Evolutionary conservation across 2,329 filamentous ascomycete genomes (phyloP), one percentile per base, ranked within the genome.

Genomic region (Cyclaneusma minus): DNA sequence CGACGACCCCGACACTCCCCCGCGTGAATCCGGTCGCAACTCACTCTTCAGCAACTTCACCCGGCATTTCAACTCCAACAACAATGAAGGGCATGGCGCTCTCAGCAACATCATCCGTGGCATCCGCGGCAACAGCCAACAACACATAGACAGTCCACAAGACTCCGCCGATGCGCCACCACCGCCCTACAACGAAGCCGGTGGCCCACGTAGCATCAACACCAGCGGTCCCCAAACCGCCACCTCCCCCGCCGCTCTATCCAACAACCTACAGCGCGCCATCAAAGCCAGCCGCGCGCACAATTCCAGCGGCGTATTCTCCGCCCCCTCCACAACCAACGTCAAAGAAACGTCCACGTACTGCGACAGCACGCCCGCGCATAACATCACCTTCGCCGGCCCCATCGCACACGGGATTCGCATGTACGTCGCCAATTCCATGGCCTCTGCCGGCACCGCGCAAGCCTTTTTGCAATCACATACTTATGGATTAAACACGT

Each of bases 291-390:
- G 80, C 13, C 70, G 83, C 19, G 62, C 83, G 1, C 75, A 85
- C 48, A 76, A 80, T 35, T 82, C 80, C 2, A 64, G 69, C 10
- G 57, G 60, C 7, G 53, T 93, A n/a, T 87, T 81, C 52, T 71
- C 68, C 3, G 68, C 70, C 13, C 82, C 82, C 0, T 57, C 68
- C 28, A 75, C 78, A 18, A 74, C 70, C 34, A 57, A 74, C 26
- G 73, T 93, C 37, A 78, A 78, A 44, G 84, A 93, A 49, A 78
- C 82, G 39, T 68, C 75, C 20, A 78, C 79, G 0, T 93, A 93
- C 53, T 94, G 85, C 49, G 85, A 94, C 54, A 65, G 70, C 38
- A 75, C 60, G 13, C 70, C 78, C 2, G 71, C 69, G 1, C 70
- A 84, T 30, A 73, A 92, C 49, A 68, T 93, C 7, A 58, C 59